A percentile compares a stretch with the other conserved stretches of the same genome.
Conservation (phyloP, 441 rosid genomes). For the Omphalea diandra region DNA sequence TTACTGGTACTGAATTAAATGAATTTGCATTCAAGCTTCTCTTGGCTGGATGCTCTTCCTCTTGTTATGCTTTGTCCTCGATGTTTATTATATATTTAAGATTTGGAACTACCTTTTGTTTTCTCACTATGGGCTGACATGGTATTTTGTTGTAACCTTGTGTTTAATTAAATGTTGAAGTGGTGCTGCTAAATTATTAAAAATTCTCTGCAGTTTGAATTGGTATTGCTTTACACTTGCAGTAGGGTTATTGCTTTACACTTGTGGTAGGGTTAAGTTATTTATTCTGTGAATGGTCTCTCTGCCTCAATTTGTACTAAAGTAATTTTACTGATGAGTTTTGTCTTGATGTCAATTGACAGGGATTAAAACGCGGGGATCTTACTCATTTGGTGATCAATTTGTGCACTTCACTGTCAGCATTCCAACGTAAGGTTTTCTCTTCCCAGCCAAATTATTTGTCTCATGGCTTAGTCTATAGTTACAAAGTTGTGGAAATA, state of each 20-base stretch:
- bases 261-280: neutral
- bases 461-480: neutral
- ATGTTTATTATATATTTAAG: neutral
- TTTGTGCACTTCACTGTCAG: slow-evolving; percentile 85
- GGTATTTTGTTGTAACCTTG: neutral
- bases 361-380: slow-evolving; percentile 77
- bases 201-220: neutral
- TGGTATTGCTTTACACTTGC: neutral
- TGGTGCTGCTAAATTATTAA: neutral
- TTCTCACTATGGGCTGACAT: neutral
- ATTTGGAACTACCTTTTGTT: neutral
- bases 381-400: slow-evolving; percentile 72
- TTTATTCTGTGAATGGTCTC: neutral
- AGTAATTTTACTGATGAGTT: neutral
- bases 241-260: neutral
- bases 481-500: no score
- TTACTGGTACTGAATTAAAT: neutral
- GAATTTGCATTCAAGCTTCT: neutral
- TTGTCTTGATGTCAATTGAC: slow-evolving; percentile 16
- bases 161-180: neutral
- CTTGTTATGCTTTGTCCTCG: neutral
- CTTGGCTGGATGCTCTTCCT: neutral
- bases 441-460: neutral
- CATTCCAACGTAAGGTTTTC: slow-evolving; percentile 67
- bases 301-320: neutral